These are phyloP conservation scores for Penicillium desertorum DNA, from an alignment of 495 filamentous ascomycete genomes.

Conservation along the genomic window DNA sequence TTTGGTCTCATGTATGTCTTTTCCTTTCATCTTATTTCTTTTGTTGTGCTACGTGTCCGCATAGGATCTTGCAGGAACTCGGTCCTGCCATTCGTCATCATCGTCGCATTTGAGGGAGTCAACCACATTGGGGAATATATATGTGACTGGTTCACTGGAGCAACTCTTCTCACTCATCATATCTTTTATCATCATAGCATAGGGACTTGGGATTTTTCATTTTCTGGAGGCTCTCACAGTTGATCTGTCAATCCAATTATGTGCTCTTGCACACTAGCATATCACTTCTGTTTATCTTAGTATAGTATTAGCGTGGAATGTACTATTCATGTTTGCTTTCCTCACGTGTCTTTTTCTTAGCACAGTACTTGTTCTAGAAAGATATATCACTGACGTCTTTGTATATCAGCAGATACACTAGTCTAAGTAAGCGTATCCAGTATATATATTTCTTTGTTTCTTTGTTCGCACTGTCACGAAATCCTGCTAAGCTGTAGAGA, in stretches of 20 bases:
- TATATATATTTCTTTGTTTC: too few relatives aligned
- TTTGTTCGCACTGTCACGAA: too few relatives aligned
- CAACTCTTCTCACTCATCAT: conserved; percentile 17
- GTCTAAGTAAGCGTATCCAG: too few relatives aligned
- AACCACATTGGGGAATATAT: conserved; percentile 21
- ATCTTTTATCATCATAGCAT: conserved; percentile 12
- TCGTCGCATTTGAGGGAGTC: conserved; percentile 35
- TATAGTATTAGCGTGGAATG: background rate
- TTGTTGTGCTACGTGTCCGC: conserved; percentile 13
- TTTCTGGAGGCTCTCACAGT: conserved; percentile 13
- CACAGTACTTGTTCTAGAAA: background rate
- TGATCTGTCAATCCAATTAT: conserved; percentile 14
- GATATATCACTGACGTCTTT: too few relatives aligned
- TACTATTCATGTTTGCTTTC: background rate
- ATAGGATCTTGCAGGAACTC: conserved; percentile 16
- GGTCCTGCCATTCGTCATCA: conserved; percentile 13
- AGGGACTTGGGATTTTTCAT: conserved; percentile 1
- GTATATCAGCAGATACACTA: too few relatives aligned
- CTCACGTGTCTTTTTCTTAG: background rate
- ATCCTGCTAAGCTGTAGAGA: too few relatives aligned
- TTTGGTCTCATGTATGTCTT: background rate
- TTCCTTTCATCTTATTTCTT: conserved; percentile 2
- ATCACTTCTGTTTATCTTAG: background rate
- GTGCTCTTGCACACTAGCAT: background rate
- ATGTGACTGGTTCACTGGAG: conserved; percentile 32